phyloP scores from a whole-genome alignment of 2,329 filamentous ascomycete genomes.

The Monosporascus sp. region DNA sequence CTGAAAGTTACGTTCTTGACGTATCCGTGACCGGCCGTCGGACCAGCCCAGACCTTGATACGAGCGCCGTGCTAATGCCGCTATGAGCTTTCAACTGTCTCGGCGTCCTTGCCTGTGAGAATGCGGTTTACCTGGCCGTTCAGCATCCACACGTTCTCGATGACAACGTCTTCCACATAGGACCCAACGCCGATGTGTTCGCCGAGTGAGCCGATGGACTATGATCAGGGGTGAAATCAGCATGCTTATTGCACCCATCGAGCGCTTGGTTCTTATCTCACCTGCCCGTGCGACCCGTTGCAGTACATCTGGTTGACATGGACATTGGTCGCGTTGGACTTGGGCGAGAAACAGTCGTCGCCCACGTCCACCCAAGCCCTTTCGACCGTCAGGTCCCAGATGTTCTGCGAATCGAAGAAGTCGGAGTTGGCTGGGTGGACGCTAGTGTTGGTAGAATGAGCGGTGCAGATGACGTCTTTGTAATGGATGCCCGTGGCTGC shows the following conservation, averaged over 20 bases:
- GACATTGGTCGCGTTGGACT: slow-evolving; percentile 53
- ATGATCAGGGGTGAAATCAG: no score
- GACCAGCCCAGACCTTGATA: slow-evolving; percentile 57
- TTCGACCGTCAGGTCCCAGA: slow-evolving; percentile 46
- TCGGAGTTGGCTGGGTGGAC: slow-evolving; percentile 54
- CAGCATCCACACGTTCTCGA: slow-evolving; percentile 55
- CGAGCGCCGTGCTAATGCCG: slow-evolving; percentile 44
- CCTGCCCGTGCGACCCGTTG: slow-evolving; percentile 51
- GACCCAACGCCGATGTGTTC: slow-evolving; percentile 50
- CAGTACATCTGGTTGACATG: slow-evolving; percentile 56
- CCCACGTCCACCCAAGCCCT: slow-evolving; percentile 47
- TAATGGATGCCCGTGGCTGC: slow-evolving; percentile 42
- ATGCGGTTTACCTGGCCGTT: slow-evolving; percentile 18
- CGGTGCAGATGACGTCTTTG: slow-evolving; percentile 48
- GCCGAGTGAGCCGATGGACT: slow-evolving; percentile 51
- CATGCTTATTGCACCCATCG: no score
- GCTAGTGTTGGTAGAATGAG: slow-evolving; percentile 41
- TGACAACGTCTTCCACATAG: slow-evolving; percentile 50
- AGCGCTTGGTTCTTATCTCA: no score
- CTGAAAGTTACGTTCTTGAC: slow-evolving; percentile 56
- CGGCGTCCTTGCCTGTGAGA: no score
- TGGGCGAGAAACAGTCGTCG: slow-evolving; percentile 58
- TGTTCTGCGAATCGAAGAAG: slow-evolving; percentile 56
- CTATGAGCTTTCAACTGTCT: no score
- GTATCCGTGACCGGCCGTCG: slow-evolving; percentile 51